phyloP scores from a whole-genome alignment of 202 grass and related monocot species.

The Carex sylvatica region DNA sequence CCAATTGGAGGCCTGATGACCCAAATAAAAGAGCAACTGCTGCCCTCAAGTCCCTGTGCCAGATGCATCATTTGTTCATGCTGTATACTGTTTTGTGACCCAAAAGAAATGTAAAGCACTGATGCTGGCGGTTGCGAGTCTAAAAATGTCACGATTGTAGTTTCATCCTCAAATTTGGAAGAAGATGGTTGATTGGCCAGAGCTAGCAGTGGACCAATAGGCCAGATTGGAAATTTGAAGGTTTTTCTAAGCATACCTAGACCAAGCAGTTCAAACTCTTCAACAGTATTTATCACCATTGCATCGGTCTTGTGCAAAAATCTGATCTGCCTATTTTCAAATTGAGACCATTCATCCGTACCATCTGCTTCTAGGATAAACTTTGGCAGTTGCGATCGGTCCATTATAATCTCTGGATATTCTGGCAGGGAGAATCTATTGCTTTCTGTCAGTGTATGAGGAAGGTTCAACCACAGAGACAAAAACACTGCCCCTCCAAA shows the following conservation, averaged over 20 bases:
- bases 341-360: constrained; percentile 35
- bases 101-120: constrained; percentile 69
- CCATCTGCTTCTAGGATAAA: constrained; percentile 35
- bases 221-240: constrained; percentile 25
- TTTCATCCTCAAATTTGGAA: background rate
- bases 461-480: constrained; percentile 57
- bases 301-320: constrained; percentile 32
- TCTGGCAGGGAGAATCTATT: constrained; percentile 43
- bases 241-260: constrained; percentile 51
- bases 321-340: constrained; percentile 29
- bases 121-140: constrained; percentile 40
- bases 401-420: constrained; percentile 49
- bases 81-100: constrained; percentile 59
- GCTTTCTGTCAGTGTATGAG: constrained; percentile 28
- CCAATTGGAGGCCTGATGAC: constrained; percentile 48
- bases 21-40: constrained; percentile 59
- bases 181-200: background rate
- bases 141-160: constrained; percentile 41
- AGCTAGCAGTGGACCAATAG: constrained; percentile 44
- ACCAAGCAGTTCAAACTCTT: constrained; percentile 52
- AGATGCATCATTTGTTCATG: constrained; percentile 51
- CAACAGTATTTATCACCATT: constrained; percentile 55
- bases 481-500: constrained; percentile 52
- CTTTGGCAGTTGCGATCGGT: constrained; percentile 54
- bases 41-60: constrained; percentile 51